Conservation (phyloP, 2,329 filamentous ascomycete genomes). For the Trichoderma endophyticum region DNA sequence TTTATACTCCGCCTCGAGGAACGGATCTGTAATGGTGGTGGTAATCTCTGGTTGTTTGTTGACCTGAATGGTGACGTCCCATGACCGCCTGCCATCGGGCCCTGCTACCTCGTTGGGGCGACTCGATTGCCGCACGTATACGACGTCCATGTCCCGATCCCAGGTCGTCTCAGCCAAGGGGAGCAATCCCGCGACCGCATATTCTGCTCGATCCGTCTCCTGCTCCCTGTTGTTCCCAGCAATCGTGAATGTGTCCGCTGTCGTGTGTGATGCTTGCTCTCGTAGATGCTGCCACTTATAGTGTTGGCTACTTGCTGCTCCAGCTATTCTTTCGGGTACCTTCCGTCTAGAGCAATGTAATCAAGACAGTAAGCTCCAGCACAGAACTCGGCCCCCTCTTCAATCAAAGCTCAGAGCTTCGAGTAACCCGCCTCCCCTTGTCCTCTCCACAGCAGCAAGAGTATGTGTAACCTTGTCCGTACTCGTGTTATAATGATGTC, state of each 20-base stretch:
- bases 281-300: neutral
- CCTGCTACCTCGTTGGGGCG: slow-evolving; percentile 17
- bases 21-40: slow-evolving; percentile 26
- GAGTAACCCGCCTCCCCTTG: neutral
- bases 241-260: neutral
- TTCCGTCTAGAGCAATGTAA: neutral
- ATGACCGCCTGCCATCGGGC: slow-evolving; percentile 21
- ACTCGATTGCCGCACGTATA: slow-evolving; percentile 22
- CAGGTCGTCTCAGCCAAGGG: slow-evolving; percentile 11
- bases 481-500: neutral
- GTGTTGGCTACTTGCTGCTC: neutral
- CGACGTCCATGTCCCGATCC: slow-evolving; percentile 23
- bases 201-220: neutral
- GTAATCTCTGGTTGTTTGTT: slow-evolving; percentile 20
- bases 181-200: slow-evolving; percentile 13
- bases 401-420: neutral
- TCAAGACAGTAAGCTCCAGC: neutral
- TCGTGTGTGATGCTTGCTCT: neutral
- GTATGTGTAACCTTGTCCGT: neutral
- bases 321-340: neutral
- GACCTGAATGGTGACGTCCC: slow-evolving; percentile 25
- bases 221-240: neutral
- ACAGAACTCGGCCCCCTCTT: neutral
- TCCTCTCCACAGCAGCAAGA: neutral
- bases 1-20: slow-evolving; percentile 26